Percentiles rank a stretch among this genome's conserved stretches.
Evolutionary conservation across 2,329 filamentous ascomycete species (phyloP).

Genomic region (Trichoderma endophyticum): DNA sequence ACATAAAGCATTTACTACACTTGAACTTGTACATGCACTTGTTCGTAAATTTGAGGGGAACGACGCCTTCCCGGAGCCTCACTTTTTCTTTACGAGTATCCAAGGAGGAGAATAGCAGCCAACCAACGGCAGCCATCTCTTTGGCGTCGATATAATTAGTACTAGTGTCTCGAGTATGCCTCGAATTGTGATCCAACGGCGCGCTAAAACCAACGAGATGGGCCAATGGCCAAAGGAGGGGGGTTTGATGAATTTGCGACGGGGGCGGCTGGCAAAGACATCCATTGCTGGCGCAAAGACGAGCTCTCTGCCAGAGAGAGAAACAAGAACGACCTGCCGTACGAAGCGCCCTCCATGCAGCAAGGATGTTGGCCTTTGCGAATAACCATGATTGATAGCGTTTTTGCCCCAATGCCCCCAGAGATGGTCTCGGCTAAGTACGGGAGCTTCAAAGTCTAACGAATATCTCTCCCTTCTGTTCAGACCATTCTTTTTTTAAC

Average conservation of each 20-base stretch:
- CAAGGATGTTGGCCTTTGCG: neutral
- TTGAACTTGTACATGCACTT: neutral
- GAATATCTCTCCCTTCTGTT: neutral
- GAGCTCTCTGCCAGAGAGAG: neutral
- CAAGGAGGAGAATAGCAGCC: neutral
- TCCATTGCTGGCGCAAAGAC: neutral
- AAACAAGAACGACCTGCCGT: neutral
- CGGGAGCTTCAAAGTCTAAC: neutral
- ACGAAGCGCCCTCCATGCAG: neutral
- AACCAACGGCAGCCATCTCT: neutral
- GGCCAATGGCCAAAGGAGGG: neutral
- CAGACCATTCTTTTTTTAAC: neutral
- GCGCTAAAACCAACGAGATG: slow-evolving; percentile 5
- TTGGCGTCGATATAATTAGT: neutral
- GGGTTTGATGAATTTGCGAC: slow-evolving; percentile 10
- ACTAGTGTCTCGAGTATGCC: slow-evolving; percentile 1
- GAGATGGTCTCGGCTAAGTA: neutral
- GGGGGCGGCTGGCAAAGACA: neutral
- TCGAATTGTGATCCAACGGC: neutral
- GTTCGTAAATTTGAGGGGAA: neutral
- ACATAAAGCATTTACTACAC: neutral
- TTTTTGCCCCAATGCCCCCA: neutral
- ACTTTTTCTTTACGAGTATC: neutral
- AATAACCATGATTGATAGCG: slow-evolving; percentile 4
- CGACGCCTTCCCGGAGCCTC: neutral